Evolutionary conservation across 2,329 filamentous ascomycete species (phyloP).

Genomic region (Fusarium sp.): DNA sequence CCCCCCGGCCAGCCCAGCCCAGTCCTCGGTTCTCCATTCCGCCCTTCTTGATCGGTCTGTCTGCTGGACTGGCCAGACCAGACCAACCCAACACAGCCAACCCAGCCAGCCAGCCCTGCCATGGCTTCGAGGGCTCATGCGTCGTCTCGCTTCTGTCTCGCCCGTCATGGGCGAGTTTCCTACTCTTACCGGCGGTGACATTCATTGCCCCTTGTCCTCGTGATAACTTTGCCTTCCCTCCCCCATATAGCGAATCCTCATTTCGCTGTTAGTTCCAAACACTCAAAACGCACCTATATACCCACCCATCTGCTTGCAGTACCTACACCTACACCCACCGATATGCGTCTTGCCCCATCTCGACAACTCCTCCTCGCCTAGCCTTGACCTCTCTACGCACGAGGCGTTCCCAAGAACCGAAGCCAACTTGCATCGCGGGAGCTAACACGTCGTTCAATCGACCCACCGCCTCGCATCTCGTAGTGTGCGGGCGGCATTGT

Average conservation of each 20-base stretch:
- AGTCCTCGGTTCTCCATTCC: conserved; percentile 35
- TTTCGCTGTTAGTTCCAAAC: background rate
- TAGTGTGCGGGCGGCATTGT: background rate
- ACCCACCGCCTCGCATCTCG: conserved; percentile 3
- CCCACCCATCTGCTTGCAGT: background rate
- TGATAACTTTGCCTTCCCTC: background rate
- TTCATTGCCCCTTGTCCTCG: conserved; percentile 20
- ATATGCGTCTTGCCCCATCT: conserved; percentile 9
- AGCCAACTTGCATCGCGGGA: conserved; percentile 22
- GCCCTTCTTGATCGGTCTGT: conserved; percentile 25
- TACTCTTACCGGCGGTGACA: conserved; percentile 27
- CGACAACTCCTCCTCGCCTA: conserved; percentile 1
- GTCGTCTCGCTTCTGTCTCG: conserved; percentile 34
- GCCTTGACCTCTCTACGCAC: conserved; percentile 22
- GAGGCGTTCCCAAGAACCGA: conserved; percentile 31
- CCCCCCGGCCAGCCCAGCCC: background rate
- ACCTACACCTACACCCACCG: background rate
- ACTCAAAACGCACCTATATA: conserved; percentile 3
- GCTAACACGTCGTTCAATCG: conserved; percentile 11
- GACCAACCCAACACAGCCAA: background rate
- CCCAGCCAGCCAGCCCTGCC: conserved; percentile 9
- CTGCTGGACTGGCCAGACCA: background rate
- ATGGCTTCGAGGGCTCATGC: conserved; percentile 22
- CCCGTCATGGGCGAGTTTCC: conserved; percentile 20
- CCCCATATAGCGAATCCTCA: background rate